Evolutionary conservation across 495 filamentous ascomycete species (phyloP).

Genomic region (Letharia lupina): DNA sequence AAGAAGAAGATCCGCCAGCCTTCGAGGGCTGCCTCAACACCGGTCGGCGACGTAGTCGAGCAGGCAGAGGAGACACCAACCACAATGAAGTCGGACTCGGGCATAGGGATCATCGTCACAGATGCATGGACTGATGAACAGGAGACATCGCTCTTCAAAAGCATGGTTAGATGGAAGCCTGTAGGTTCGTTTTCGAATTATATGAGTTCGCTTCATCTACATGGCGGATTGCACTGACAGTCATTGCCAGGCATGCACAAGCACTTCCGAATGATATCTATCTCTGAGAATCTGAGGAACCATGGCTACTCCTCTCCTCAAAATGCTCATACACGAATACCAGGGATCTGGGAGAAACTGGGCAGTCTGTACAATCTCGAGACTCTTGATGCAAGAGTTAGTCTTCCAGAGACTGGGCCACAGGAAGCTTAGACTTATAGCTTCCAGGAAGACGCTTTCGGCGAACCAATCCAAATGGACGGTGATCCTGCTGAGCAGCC

Average conservation of each 20-base stretch:
- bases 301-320: constrained; percentile 44
- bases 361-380: constrained; percentile 77
- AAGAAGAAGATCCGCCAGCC: constrained; percentile 50
- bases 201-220: not conserved
- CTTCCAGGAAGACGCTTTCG: constrained; percentile 41
- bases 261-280: constrained; percentile 90
- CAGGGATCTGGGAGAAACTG: constrained; percentile 88
- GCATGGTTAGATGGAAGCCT: constrained; percentile 84
- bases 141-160: constrained; percentile 83
- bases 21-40: constrained; percentile 27
- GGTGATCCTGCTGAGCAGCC: constrained; percentile 45
- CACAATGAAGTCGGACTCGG: constrained; percentile 19
- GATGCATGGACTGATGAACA: constrained; percentile 95
- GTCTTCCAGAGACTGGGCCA: constrained; percentile 8
- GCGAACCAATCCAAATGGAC: constrained; percentile 53
- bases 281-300: constrained; percentile 75
- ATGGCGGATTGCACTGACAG: constrained; percentile 2
- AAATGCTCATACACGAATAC: constrained; percentile 73
- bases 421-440: not conserved
- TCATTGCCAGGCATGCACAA: constrained; percentile 75
- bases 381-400: constrained; percentile 76
- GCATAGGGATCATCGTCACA: constrained; percentile 30
- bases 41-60: constrained; percentile 36
- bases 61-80: constrained; percentile 35
- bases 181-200: constrained; percentile 53